Conservation (phyloP, 2,329 filamentous ascomycete species). For the Venturia aucupariae region DNA sequence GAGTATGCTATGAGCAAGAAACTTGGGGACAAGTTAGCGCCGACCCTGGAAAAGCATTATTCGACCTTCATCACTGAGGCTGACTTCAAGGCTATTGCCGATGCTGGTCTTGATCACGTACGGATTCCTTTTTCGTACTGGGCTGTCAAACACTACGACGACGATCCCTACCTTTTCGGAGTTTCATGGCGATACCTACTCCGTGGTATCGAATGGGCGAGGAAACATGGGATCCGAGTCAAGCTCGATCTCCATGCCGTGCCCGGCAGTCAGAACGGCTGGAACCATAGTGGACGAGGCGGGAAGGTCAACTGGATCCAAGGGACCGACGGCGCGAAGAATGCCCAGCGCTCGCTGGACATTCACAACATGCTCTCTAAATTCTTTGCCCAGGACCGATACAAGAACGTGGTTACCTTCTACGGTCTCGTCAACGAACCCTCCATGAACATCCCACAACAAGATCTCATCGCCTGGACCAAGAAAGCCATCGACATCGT, state of each 20-base stretch:
- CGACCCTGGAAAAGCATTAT: constrained; percentile 78
- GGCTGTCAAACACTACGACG: constrained; percentile 76
- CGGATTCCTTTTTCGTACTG: constrained; percentile 93
- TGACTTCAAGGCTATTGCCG: constrained; percentile 74
- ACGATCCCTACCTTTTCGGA: constrained; percentile 76
- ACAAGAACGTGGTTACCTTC: constrained; percentile 82
- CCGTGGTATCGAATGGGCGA: constrained; percentile 84
- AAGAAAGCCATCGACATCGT: constrained; percentile 61
- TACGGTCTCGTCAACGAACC: constrained; percentile 95
- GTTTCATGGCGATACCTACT: constrained; percentile 90
- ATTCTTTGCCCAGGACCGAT: constrained; percentile 89
- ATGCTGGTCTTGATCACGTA: constrained; percentile 87
- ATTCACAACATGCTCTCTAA: constrained; percentile 76
- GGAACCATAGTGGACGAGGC: constrained; percentile 87
- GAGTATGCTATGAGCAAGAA: constrained; percentile 72
- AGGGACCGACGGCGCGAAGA: constrained; percentile 68
- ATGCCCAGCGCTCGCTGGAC: constrained; percentile 75
- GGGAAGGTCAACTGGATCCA: constrained; percentile 81
- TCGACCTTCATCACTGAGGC: constrained; percentile 76
- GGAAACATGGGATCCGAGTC: constrained; percentile 82
- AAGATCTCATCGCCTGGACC: constrained; percentile 71
- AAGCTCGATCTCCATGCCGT: constrained; percentile 87
- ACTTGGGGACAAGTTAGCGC: constrained; percentile 57
- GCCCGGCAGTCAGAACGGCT: constrained; percentile 90
- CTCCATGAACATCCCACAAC: constrained; percentile 44